Evolutionary conservation across 306 rosid genomes (phyloP), one percentile per base, ranked within the genome.

Genomic region (Aeschynomene evenia): DNA sequence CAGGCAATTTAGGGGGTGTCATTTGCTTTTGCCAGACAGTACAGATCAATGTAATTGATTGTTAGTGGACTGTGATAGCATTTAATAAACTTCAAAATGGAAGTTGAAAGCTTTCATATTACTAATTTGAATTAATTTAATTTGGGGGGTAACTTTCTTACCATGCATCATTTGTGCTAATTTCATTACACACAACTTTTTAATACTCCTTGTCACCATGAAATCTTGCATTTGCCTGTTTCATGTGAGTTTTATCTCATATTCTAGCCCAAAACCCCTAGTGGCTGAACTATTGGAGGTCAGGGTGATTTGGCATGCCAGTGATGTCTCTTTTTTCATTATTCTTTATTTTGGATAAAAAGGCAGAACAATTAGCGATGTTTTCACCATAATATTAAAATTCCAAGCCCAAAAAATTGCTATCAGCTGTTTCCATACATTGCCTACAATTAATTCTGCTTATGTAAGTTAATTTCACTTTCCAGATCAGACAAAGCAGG

Each of bases 401-500:
- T 6, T 34, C 5, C 10, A 34, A 34, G 11, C 0, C 6, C 8
- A 53, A 70, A 54, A 10, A 1, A 0, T 48, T 64, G 24, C 26
- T 10, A 11, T 6, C 33, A 28, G 16, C 63, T 37, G 14, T 65
- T 57, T 54, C 57, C 39, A 13, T 61, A 28, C 79, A 31, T 15
- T 26, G 24, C 61, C 71, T 43, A 68, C 56, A 18, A 21, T 33
- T 22, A 53, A 39, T 53, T 64, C 37, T 42, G 64, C 72, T 40
- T 76, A 46, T 72, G 34, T 61, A 43, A 61, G 59, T 34, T 71
- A 20, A 72, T 42, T 65, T 69, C 31, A 36, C 33, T 70, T 58
- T 78, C 72, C 87, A 85, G 95, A 76, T 61, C 87, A 72, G 89
- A 83, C 79, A 88, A 88, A 79, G 89, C 87, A 62, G 95, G 95